Evolutionary conservation across 1,284 basidiomycete genomes (phyloP).

Genomic region (Cryptococcus neoformans): DNA sequence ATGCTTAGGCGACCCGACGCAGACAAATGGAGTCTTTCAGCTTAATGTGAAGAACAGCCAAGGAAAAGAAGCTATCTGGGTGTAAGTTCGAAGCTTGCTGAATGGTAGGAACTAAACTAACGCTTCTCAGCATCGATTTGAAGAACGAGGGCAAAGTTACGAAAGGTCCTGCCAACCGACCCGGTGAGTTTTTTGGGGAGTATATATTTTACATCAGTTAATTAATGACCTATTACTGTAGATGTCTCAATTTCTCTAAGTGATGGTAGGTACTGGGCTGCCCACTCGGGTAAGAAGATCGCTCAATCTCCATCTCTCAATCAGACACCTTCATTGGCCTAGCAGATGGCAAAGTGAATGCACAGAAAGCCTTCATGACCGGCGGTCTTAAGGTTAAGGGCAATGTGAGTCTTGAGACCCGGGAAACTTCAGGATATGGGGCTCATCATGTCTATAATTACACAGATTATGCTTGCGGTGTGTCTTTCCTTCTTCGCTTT

Average conservation of each 20-base stretch:
- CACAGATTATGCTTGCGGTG: conserved; percentile 40
- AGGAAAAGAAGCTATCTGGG: conserved; percentile 74
- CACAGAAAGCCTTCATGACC: conserved; percentile 92
- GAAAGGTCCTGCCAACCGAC: conserved; percentile 66
- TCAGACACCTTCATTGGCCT: conserved; percentile 44
- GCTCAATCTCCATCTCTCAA: too few relatives aligned
- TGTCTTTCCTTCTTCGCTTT: neutral
- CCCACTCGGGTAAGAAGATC: neutral
- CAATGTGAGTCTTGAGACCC: conserved; percentile 28
- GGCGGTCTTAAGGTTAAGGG: conserved; percentile 65
- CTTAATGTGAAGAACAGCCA: conserved; percentile 74
- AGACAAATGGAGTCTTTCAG: conserved; percentile 93
- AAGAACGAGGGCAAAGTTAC: conserved; percentile 83
- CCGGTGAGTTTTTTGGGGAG: conserved; percentile 33
- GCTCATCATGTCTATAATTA: neutral
- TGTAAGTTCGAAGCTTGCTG: conserved; percentile 20
- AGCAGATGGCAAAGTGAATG: conserved; percentile 56
- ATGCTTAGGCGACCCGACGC: neutral
- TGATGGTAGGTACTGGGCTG: conserved; percentile 26
- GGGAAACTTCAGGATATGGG: neutral
- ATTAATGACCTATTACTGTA: conserved; percentile 49
- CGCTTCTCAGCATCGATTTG: conserved; percentile 72
- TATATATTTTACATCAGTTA: neutral
- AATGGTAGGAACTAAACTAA: neutral
- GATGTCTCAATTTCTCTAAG: conserved; percentile 50